Evolutionary conservation across 768 basidiomycete species (phyloP), one percentile per base, ranked within the genome.

Genomic region (Panaeolus cyanescens): DNA sequence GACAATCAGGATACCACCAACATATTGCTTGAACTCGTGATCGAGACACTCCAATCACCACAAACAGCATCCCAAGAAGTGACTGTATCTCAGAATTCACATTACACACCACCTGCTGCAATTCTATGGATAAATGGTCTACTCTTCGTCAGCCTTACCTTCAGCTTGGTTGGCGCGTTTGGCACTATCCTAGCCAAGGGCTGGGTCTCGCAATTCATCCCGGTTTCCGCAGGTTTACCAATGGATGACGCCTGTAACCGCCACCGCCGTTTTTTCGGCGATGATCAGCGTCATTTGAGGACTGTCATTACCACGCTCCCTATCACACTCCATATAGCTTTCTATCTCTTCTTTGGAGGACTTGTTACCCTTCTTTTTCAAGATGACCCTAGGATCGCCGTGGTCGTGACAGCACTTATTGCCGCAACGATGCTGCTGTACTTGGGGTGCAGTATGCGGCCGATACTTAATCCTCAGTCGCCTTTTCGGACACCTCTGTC

Each of bases 91-190:
- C 25, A 25, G 8, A 28, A 28, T 13, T 8, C 54, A 28, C 31
- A 40, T 0, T 67, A 62, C 45, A 39, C n/a, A 17, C 68, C 68
- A 1, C 53, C 67, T 6, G 53, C 60, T 1, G 31, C 64, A 7
- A 32, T 66, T 17, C 58, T 70, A 5, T 64, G 65, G 58, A 64
- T 67, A 25, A 74, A 71, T 53, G 59, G 67, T 2, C 59, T 71
- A 1, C 71, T 69, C 69, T 70, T 69, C 53, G 64, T 69, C 28
- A 72, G 71, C 32, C 63, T 74, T 7, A 64, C 66, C 19, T 67
- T 66, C 53, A 69, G 67, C 9, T 63, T 72, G 6, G 67, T 65
- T 31, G 65, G 71, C 64, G 71, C 73, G 4, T 67, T 74, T 34
- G 64, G 65, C 28, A 70, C 69, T n/a, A 70, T 70, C 25, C 65